phyloP scores from a whole-genome alignment of 1,284 basidiomycete genomes.

The Vanrija pseudolonga region DNA sequence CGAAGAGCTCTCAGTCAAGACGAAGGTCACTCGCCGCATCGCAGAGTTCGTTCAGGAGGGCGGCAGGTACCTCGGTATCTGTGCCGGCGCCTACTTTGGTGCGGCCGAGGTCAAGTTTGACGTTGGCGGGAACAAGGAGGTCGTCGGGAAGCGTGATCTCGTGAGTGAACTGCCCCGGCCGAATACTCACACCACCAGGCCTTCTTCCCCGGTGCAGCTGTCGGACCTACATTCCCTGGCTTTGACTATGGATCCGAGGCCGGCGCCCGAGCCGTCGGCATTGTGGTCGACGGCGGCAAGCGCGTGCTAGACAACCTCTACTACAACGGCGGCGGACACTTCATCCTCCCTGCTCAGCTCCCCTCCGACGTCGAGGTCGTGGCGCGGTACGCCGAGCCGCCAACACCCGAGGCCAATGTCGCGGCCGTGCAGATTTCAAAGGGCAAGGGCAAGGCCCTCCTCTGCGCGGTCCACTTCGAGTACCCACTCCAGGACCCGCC shows the following conservation, averaged over 20 bases:
- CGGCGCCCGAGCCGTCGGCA: conserved; percentile 48
- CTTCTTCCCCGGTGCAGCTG: conserved; percentile 59
- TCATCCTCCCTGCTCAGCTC: conserved; percentile 45
- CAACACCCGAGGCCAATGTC: conserved; percentile 30
- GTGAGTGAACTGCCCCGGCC: conserved; percentile 19
- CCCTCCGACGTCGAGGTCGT: conserved; percentile 44
- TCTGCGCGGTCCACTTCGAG: conserved; percentile 66
- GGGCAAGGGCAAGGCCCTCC: conserved; percentile 58
- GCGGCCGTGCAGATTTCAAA: conserved; percentile 57
- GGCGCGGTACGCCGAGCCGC: conserved; percentile 46
- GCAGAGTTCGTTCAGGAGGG: conserved; percentile 64
- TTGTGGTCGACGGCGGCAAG: conserved; percentile 31
- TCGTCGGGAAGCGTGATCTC: conserved; percentile 55
- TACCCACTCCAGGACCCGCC: conserved; percentile 56
- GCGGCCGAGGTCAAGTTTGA: conserved; percentile 54
- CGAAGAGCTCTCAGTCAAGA: conserved; percentile 50
- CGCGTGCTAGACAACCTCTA: conserved; percentile 49
- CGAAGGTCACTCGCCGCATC: conserved; percentile 53
- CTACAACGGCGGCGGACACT: conserved; percentile 59
- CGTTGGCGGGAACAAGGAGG: conserved; percentile 52
- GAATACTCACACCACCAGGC: conserved; percentile 27
- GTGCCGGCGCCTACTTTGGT: conserved; percentile 60
- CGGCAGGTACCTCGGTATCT: conserved; percentile 66
- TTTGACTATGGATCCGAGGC: conserved; percentile 55
- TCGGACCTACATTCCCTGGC: conserved; percentile 58